Base-by-base conservation (phyloP, 257 asterid species). In the Coffea eugenioides region DNA sequence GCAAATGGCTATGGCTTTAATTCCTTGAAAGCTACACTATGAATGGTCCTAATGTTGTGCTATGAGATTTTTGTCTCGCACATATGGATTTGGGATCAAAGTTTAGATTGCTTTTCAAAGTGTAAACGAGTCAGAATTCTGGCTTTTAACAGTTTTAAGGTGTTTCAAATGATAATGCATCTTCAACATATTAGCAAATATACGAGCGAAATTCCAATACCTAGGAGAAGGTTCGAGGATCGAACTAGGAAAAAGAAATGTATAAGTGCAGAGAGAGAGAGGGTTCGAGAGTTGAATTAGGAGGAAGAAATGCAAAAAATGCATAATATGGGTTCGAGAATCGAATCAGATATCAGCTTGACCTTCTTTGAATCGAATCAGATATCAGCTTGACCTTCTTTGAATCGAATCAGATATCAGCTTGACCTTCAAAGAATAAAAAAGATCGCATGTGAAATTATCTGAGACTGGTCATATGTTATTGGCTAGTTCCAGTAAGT, bases 21-120 rank as follows among this genome's bases (percentile, higher is more conserved):
- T 62, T 43, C 45, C 80, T 64, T 64, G 73, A 76, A 46, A 76
- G 64, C 45, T 76, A 76, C 79, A 76, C 79, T 72, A 62, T 45
- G 46, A 25, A 76, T 76, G 72, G 79, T 15, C 62, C 72, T 18
- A 45, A 64, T 12, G 3, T 39, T 21, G 3, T 39, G 4, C 49
- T 66, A 43, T 45, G 36, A 62, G 78, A 65, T 65, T 65, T 65
- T 65, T 65, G 8, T 48, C 48, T 21, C 43, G 14, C 36, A 74
- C 54, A 20, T 41, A 74, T 36, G 4, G 16, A 20, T 27, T 18
- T 45, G 43, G 57, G 57, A 70, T 43, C 0, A 10, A 4, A 8
- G 11, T 52, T 8, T 61, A n/a, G 67, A 61, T 23, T 20, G 3
- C 15, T 21, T 1, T 7, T 7, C 2, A 57, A 6, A 7, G 25